Percentiles rank a stretch among this genome's conserved stretches.
Conservation (phyloP, 495 filamentous ascomycete genomes). For the Bacidia gigantensis region DNA sequence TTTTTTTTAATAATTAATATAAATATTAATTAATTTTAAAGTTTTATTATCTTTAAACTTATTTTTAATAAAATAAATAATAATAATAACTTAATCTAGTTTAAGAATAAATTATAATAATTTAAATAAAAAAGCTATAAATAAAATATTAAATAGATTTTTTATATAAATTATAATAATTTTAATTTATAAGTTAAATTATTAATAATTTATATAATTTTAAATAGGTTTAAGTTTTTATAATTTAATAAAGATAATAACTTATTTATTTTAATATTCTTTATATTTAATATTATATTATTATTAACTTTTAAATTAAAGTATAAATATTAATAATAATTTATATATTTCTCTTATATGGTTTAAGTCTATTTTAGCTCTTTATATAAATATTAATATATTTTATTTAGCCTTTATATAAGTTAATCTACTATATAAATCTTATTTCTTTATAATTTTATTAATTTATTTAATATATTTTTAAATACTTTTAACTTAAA, state of each 20-base stretch:
- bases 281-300: background rate
- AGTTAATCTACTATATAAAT: background rate
- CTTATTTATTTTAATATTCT: background rate
- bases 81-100: background rate
- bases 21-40: background rate
- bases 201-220: background rate
- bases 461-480: background rate
- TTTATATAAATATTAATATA: background rate
- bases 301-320: background rate
- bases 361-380: background rate
- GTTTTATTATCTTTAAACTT: background rate
- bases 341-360: background rate
- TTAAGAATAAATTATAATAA: background rate
- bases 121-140: constrained; percentile 2
- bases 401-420: background rate
- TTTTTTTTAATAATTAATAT: background rate
- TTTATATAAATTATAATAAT: background rate
- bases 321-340: background rate
- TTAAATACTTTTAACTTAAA: background rate
- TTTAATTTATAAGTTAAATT: background rate
- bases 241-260: background rate
- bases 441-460: background rate
- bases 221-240: background rate
- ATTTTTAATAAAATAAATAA: background rate
- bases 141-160: background rate